Evolutionary conservation across 2,329 filamentous ascomycete genomes (phyloP), one percentile per base, ranked within the genome.

Genomic region (Xylaria sp.): DNA sequence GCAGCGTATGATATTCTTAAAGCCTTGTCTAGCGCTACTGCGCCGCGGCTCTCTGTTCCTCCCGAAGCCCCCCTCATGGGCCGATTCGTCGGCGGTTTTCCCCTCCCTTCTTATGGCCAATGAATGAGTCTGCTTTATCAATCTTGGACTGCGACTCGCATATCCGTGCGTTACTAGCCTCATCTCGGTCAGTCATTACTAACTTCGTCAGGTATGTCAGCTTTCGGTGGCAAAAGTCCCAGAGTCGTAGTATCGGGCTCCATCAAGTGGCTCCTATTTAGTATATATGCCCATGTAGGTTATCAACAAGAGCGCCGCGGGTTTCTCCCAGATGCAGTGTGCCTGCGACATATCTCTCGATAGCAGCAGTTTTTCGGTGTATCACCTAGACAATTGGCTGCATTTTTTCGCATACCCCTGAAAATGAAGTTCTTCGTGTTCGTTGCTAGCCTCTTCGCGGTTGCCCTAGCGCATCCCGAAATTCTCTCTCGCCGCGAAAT

Each of bases 381-480:
- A 51, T 58, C 20, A 2, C 34, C 9, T 34, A 23, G 2, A 5
- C 18, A 58, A 10, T 59, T 52, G 31, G 31, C 10, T 18, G 15
- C 44, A 44, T 41, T 28, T 28, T 28, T 28, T 28, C 28, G 5
- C 25, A 65, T 12, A 6, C 13, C 59, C 12, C 34, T 1, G 12
- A 63, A 81, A 83, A 66, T 56, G 64, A 66, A 31, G 50, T 55
- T 55, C 50, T 55, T 31, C 25, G 37, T 62, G 39, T 63, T 77
- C 81, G 54, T 62, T 34, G 60, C 65, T 20, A 57, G 63, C 52
- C 65, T 73, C 58, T 65, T 74, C 18, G 69, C 69, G 13, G 61
- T 46, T 20, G 67, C 62, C 28, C 12, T 71, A 12, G 72, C 72
- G 23, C 72, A 73, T 46, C 62, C 73, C 4, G 56, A 72, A 50